These are phyloP conservation scores for Lactifluus hygrophoroides DNA, from an alignment of 768 basidiomycete genomes.

Conservation along the genomic window DNA sequence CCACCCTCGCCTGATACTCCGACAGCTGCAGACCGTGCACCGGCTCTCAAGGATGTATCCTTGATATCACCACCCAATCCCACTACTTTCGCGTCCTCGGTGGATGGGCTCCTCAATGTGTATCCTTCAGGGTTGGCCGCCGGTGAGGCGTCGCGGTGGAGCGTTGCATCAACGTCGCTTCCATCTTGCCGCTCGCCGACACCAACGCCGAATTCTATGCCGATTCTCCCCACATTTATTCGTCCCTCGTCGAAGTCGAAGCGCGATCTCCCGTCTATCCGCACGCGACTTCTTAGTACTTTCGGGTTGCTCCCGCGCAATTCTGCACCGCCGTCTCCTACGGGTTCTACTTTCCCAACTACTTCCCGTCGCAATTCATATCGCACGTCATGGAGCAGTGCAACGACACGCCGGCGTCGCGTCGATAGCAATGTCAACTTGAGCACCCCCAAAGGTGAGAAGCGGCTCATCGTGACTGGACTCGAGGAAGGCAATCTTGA, in stretches of 20 bases:
- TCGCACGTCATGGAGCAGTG: conserved; percentile 11
- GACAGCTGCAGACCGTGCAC: neutral
- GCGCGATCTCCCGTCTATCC: conserved; percentile 12
- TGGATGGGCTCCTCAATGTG: conserved; percentile 11
- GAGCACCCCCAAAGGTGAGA: conserved; percentile 3
- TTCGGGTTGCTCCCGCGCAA: conserved; percentile 14
- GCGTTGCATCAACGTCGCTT: conserved; percentile 17
- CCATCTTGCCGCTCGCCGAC: conserved; percentile 8
- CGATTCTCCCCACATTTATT: neutral
- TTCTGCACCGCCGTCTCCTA: conserved; percentile 8
- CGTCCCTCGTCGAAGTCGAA: neutral
- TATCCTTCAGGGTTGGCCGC: conserved; percentile 14
- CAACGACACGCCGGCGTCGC: conserved; percentile 11
- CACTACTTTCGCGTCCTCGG: neutral
- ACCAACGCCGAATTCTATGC: conserved; percentile 15
- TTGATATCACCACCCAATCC: neutral
- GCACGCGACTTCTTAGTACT: conserved; percentile 19
- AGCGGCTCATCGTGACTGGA: conserved; percentile 18
- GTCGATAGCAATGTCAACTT: conserved; percentile 2
- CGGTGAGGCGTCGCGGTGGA: conserved; percentile 18
- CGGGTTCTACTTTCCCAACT: neutral
- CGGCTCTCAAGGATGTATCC: neutral
- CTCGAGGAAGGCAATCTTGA: conserved; percentile 13
- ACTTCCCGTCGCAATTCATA: conserved; percentile 4
- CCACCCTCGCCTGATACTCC: conserved; percentile 16